These are phyloP conservation scores for Diaporthe citri DNA, from an alignment of 2,329 filamentous ascomycete species.

Conservation along the genomic window DNA sequence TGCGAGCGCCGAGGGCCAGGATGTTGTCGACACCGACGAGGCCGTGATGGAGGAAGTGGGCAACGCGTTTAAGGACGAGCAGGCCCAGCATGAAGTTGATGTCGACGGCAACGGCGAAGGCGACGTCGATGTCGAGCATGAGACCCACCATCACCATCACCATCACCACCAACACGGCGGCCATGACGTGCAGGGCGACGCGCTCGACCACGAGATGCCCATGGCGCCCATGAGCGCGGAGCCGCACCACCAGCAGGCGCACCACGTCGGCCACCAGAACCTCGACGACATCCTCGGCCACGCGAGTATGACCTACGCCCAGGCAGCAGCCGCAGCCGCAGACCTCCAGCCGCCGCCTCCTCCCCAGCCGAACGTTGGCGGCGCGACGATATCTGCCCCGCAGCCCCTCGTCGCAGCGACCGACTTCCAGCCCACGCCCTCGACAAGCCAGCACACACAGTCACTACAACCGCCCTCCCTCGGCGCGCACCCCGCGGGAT, in stretches of 20 bases:
- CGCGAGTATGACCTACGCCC: slow-evolving; percentile 32
- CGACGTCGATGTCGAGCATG: slow-evolving; percentile 22
- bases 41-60: slow-evolving; percentile 33
- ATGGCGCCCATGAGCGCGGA: slow-evolving; percentile 39
- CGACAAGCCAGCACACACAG: slow-evolving; percentile 18
- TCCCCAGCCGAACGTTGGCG: slow-evolving; percentile 35
- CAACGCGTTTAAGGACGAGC: slow-evolving; percentile 19
- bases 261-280: slow-evolving; percentile 27
- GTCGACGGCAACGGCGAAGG: slow-evolving; percentile 24
- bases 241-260: slow-evolving; percentile 35
- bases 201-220: slow-evolving; percentile 39
- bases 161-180: slow-evolving; percentile 21
- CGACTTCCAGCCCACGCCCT: slow-evolving; percentile 41
- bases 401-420: slow-evolving; percentile 40
- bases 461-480: neutral
- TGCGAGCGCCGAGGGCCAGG: slow-evolving; percentile 6
- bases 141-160: neutral
- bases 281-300: slow-evolving; percentile 37
- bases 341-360: slow-evolving; percentile 38
- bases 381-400: slow-evolving; percentile 36
- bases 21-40: slow-evolving; percentile 22
- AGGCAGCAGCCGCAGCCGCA: slow-evolving; percentile 36
- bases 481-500: neutral
- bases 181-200: slow-evolving; percentile 30
- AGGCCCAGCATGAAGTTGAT: slow-evolving; percentile 11